A percentile compares a stretch with the other conserved stretches of the same genome.
Conservation (phyloP, 2,329 filamentous ascomycete species). For the Mariannaea elegans region DNA sequence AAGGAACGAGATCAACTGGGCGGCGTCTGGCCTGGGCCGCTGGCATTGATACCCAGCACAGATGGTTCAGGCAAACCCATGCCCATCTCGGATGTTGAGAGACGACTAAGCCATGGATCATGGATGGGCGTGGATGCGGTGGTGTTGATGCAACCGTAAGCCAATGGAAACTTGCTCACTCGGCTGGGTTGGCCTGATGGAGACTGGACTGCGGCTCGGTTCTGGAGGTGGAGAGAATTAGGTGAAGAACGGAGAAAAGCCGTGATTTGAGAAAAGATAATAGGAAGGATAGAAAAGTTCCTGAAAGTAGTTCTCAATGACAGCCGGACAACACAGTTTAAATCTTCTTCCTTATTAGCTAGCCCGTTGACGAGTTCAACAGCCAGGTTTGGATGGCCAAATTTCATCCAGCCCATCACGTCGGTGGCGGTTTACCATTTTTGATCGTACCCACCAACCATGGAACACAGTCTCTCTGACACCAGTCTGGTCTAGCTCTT, state of each 20-base stretch:
- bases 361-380: not conserved
- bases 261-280: not conserved
- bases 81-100: conserved; percentile 17
- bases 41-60: not conserved
- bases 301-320: not conserved
- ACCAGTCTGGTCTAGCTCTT: too few relatives aligned
- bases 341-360: too few relatives aligned
- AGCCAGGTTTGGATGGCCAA: not conserved
- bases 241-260: conserved; percentile 8
- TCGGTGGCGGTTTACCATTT: not conserved
- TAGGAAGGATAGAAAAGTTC: not conserved
- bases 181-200: conserved; percentile 39
- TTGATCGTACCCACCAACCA: conserved; percentile 5
- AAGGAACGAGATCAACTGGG: not conserved
- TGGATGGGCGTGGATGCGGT: conserved; percentile 20
- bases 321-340: not conserved
- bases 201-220: conserved; percentile 24
- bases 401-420: not conserved
- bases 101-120: conserved; percentile 19
- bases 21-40: not conserved
- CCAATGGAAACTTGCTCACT: conserved; percentile 60
- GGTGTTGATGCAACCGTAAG: conserved; percentile 35
- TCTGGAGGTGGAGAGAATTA: conserved; percentile 14
- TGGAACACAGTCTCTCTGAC: not conserved
- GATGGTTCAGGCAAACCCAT: conserved; percentile 14